Conservation (phyloP, 768 basidiomycete genomes). For the Leccinum truebloodii region DNA sequence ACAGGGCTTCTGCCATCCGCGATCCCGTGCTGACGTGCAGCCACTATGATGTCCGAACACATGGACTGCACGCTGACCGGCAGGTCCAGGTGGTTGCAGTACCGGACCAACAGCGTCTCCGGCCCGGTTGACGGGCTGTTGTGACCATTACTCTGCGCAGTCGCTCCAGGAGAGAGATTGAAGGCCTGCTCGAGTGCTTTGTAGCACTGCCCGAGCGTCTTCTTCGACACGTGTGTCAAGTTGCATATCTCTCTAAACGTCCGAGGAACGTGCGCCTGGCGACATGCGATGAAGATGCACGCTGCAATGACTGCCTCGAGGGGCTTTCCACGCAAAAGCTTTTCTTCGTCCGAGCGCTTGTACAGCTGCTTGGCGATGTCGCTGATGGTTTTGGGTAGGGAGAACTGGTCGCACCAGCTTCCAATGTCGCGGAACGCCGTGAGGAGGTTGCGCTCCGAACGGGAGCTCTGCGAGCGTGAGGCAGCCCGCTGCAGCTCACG, state of each 20-base stretch:
- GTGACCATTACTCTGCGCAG: slow-evolving; percentile 46
- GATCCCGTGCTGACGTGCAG: slow-evolving; percentile 79
- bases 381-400: slow-evolving; percentile 89
- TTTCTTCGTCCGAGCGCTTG: slow-evolving; percentile 96
- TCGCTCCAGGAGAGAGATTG: slow-evolving; percentile 81
- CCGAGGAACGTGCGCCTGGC: slow-evolving; percentile 92
- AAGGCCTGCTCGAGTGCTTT: slow-evolving; percentile 87
- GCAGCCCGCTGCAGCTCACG: slow-evolving; percentile 80
- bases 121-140: slow-evolving; percentile 62
- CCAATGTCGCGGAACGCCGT: slow-evolving; percentile 90
- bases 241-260: slow-evolving; percentile 97
- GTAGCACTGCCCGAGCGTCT: slow-evolving; percentile 91
- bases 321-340: slow-evolving; percentile 87
- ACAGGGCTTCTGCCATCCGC: slow-evolving; percentile 94
- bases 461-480: slow-evolving; percentile 73
- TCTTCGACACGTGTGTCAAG: slow-evolving; percentile 92
- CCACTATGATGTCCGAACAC: slow-evolving; percentile 78
- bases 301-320: slow-evolving; percentile 94
- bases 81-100: slow-evolving; percentile 90
- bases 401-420: slow-evolving; percentile 94
- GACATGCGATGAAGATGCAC: slow-evolving; percentile 96
- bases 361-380: slow-evolving; percentile 97
- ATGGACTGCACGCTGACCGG: slow-evolving; percentile 81
- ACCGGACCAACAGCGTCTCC: slow-evolving; percentile 87
- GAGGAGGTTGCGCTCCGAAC: slow-evolving; percentile 82